Evolutionary conservation across 768 basidiomycete species (phyloP).

Genomic region (Termitomyces sp.): DNA sequence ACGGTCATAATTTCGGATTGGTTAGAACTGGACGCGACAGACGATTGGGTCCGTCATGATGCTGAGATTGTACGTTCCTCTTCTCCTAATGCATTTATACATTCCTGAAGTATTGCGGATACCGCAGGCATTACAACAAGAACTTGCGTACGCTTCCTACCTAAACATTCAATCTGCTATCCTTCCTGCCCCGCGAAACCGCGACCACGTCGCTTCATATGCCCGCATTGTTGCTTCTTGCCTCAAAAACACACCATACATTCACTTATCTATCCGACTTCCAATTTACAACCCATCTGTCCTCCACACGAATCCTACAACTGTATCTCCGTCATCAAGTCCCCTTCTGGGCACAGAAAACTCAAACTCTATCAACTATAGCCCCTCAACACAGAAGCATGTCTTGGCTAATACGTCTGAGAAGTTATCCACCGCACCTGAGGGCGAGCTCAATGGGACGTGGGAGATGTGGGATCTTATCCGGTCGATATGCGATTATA

Average conservation of each 20-base stretch:
- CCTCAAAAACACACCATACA: conserved; percentile 64
- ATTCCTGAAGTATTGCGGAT: neutral
- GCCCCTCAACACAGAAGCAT: conserved; percentile 27
- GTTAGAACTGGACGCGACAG: conserved; percentile 90
- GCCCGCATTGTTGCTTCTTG: conserved; percentile 86
- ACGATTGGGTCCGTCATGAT: conserved; percentile 94
- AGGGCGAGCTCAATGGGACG: conserved; percentile 63
- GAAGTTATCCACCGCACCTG: conserved; percentile 35
- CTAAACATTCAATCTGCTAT: conserved; percentile 83
- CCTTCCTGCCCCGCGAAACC: conserved; percentile 83
- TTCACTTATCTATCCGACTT: conserved; percentile 78
- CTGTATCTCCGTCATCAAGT: conserved; percentile 1
- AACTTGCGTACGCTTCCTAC: conserved; percentile 90
- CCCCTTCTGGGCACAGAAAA: conserved; percentile 17
- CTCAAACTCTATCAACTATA: neutral
- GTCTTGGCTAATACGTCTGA: conserved; percentile 30
- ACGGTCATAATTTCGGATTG: conserved; percentile 86
- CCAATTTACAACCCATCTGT: conserved; percentile 77
- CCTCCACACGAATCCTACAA: conserved; percentile 37
- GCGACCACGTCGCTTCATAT: conserved; percentile 85
- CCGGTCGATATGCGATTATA: conserved; percentile 85
- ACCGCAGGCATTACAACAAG: conserved; percentile 85
- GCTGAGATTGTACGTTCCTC: conserved; percentile 86
- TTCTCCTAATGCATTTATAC: conserved; percentile 1
- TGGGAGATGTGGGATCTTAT: conserved; percentile 99